Conservation (phyloP, 139 green algal genomes). For the Pseudopediastrum boryanum region DNA sequence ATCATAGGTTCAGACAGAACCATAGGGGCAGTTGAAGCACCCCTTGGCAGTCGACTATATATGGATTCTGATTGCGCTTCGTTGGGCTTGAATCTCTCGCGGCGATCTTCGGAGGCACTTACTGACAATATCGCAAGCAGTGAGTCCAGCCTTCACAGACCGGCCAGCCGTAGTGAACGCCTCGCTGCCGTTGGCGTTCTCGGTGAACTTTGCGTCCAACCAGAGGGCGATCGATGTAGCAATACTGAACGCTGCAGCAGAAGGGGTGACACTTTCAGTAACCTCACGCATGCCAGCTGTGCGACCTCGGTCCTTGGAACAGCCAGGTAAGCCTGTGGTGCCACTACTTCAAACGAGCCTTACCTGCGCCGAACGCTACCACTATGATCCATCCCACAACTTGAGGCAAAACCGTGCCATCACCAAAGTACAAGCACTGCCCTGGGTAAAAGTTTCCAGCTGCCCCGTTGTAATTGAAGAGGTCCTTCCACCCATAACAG, state of each 20-base stretch:
- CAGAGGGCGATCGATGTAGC: conserved; percentile 42
- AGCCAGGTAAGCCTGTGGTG: neutral
- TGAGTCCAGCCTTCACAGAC: conserved; percentile 72
- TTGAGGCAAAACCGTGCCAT: conserved; percentile 28
- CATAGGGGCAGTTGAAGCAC: too few species aligned
- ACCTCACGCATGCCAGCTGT: conserved; percentile 28
- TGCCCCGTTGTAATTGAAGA: conserved; percentile 1
- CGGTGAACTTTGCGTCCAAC: conserved; percentile 40
- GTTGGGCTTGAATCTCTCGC: too few species aligned
- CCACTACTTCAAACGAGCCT: neutral
- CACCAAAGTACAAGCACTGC: conserved; percentile 44
- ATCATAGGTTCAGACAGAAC: too few species aligned
- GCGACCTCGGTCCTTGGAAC: neutral
- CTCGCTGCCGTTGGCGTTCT: conserved; percentile 33
- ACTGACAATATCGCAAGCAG: conserved; percentile 74
- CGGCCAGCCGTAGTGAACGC: conserved; percentile 42
- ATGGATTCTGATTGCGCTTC: too few species aligned
- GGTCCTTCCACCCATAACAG: conserved; percentile 33
- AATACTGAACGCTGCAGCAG: conserved; percentile 37
- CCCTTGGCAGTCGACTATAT: too few species aligned
- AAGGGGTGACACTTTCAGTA: neutral
- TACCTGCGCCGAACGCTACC: conserved; percentile 29
- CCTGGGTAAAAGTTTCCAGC: conserved; percentile 20
- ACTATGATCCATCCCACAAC: conserved; percentile 43
- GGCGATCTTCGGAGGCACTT: too few species aligned